A percentile compares a stretch with the other conserved stretches of the same genome.
These are phyloP conservation scores for Daucus carota DNA, from an alignment of 129 eudicot genomes.

Conservation along the genomic window DNA sequence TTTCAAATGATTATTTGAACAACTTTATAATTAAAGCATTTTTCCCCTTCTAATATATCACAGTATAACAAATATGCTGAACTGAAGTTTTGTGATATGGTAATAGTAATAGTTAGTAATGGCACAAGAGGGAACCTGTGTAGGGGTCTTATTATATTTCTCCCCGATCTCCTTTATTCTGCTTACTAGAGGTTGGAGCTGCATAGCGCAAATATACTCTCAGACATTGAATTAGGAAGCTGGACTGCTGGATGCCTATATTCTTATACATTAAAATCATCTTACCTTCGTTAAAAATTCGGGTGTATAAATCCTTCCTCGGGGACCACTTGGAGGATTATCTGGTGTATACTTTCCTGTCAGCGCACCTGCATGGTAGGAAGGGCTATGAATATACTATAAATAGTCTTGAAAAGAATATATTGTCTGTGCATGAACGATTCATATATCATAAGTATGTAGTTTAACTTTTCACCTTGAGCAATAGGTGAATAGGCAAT, in stretches of 20 bases:
- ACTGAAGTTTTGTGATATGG: background rate
- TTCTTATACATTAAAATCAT: background rate
- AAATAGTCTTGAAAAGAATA: background rate
- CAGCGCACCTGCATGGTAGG: slow-evolving; percentile 53
- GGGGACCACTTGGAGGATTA: slow-evolving; percentile 92
- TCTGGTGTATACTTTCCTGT: slow-evolving; percentile 89
- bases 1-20: background rate
- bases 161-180: slow-evolving; percentile 90
- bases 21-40: too few species aligned
- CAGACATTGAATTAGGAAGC: background rate
- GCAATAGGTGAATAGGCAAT: slow-evolving; percentile 94
- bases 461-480: slow-evolving; percentile 51
- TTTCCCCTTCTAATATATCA: background rate
- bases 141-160: slow-evolving; percentile 69
- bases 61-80: background rate
- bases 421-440: background rate
- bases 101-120: background rate
- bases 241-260: background rate
- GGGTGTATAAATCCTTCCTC: slow-evolving; percentile 87
- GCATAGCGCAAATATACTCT: slow-evolving; percentile 13
- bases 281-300: slow-evolving; percentile 68
- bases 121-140: slow-evolving; percentile 53
- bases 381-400: background rate
- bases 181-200: slow-evolving; percentile 84
- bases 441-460: background rate